Conservation (phyloP, 2,329 filamentous ascomycete genomes). For the Aciculosporium take region DNA sequence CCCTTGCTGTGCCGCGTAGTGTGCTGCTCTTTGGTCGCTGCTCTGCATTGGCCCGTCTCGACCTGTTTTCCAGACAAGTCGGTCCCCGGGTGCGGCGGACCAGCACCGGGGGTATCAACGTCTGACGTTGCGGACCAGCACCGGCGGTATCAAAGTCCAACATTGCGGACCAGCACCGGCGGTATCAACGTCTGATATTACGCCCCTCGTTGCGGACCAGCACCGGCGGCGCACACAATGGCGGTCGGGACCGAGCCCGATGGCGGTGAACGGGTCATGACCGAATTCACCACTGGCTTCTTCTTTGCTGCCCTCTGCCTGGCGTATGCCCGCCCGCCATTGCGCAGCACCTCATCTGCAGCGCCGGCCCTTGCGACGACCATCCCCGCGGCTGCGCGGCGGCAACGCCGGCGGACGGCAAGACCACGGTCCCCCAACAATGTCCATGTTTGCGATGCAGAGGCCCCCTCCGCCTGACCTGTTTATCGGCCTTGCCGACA, state of each 20-base stretch:
- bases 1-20: too few species aligned
- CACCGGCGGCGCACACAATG: slow-evolving; percentile 38
- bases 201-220: slow-evolving; percentile 49
- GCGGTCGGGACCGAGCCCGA: slow-evolving; percentile 31
- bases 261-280: slow-evolving; percentile 46
- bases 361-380: slow-evolving; percentile 34
- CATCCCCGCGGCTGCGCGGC: slow-evolving; percentile 24
- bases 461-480: slow-evolving; percentile 41
- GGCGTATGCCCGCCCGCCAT: slow-evolving; percentile 43
- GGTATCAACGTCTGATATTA: slow-evolving; percentile 55
- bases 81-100: too few species aligned
- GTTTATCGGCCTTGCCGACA: slow-evolving; percentile 43
- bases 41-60: too few species aligned
- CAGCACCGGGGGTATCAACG: too few species aligned
- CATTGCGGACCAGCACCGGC: slow-evolving; percentile 48
- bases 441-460: slow-evolving; percentile 41
- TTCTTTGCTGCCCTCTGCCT: slow-evolving; percentile 37
- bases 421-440: slow-evolving; percentile 24
- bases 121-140: too few species aligned
- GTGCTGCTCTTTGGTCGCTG: too few species aligned
- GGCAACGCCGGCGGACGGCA: slow-evolving; percentile 13
- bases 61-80: too few species aligned
- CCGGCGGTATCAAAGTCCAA: too few species aligned
- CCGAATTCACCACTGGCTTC: slow-evolving; percentile 55
- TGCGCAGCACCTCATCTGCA: slow-evolving; percentile 47